Evolutionary conservation across 257 asterid genomes (phyloP), one percentile per base, ranked within the genome.

Genomic region (Eucommia ulmoides): DNA sequence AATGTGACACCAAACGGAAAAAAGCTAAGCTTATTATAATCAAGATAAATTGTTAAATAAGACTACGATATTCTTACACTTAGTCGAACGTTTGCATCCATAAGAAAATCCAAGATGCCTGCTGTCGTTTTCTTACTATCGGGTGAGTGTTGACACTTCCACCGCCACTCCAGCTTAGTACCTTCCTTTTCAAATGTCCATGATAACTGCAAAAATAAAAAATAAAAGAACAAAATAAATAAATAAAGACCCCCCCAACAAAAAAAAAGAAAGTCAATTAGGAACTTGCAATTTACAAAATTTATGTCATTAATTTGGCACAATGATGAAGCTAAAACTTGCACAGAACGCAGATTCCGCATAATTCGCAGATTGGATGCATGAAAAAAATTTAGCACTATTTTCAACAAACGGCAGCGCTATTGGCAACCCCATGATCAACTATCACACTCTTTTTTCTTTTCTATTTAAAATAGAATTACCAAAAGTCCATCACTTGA

Each of bases 121-220:
- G 73, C 89, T 8, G 93, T 82, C 22, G 70, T 78, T 54, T 71
- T 71, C 68, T 76, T 73, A 65, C 75, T 74, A 64, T 73, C 23
- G 3, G 63, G 45, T 18, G 92, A 74, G 51, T 81, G 84, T 47
- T 80, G 87, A 65, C 94, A 80, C 51, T 85, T 89, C 97, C 97
- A 88, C 54, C 94, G 83, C 97, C 98, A 85, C 62, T 89, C 98
- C 58, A 89, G 72, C 66, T 80, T 82, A n/a, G 73, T 80, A 25
- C 93, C 93, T 75, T 76, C 93, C 74, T 78, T 89, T 81, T 80
- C 88, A 68, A 85, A 85, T 33, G 94, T 82, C 88, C 93, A 88
- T 17, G 97, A 74, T 58, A 88, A 66, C 97, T 88, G 74, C 66
- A 67, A 15, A 46, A 84, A 72, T 64, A 67, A 15, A 41, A 29